phyloP scores from a whole-genome alignment of 73 alveolate species.

The Paramecium sonneborni region DNA sequence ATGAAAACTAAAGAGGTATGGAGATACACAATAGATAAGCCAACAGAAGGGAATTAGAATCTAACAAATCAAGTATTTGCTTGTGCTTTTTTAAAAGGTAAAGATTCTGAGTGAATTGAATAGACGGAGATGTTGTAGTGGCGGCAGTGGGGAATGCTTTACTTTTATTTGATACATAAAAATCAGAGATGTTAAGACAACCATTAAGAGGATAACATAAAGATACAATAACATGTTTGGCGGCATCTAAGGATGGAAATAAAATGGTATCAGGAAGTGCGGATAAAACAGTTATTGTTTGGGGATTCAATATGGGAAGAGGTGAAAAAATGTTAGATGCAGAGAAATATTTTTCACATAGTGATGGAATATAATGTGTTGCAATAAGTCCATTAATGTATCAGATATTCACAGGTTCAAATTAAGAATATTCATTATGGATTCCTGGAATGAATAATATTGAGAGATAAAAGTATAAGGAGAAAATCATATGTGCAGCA shows the following conservation, averaged over 20 bases:
- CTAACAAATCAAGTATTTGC: neutral
- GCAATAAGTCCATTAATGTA: conserved; percentile 23
- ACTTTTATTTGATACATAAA: neutral
- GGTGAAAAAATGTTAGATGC: too few species aligned
- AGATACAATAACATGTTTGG: neutral
- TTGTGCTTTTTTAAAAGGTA: neutral
- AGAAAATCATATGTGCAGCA: conserved; percentile 55
- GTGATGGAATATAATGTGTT: conserved; percentile 4
- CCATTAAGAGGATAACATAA: conserved; percentile 1
- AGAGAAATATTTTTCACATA: conserved; percentile 1
- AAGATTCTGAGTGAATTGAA: neutral
- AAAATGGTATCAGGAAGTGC: neutral
- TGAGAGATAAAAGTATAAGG: conserved; percentile 50
- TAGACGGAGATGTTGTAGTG: conserved; percentile 15
- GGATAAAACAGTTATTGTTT: conserved; percentile 42
- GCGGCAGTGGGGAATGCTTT: conserved; percentile 52
- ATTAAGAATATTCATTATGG: conserved; percentile 53
- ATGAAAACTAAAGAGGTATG: neutral
- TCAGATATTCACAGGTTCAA: conserved; percentile 44
- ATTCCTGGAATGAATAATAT: conserved; percentile 39
- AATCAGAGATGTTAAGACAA: neutral
- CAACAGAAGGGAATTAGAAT: neutral
- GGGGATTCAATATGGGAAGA: neutral
- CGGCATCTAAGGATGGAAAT: neutral
- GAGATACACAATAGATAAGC: neutral